These are phyloP conservation scores for Blepharisma japonicum DNA, from an alignment of 73 alveolate genomes.

Conservation along the genomic window DNA sequence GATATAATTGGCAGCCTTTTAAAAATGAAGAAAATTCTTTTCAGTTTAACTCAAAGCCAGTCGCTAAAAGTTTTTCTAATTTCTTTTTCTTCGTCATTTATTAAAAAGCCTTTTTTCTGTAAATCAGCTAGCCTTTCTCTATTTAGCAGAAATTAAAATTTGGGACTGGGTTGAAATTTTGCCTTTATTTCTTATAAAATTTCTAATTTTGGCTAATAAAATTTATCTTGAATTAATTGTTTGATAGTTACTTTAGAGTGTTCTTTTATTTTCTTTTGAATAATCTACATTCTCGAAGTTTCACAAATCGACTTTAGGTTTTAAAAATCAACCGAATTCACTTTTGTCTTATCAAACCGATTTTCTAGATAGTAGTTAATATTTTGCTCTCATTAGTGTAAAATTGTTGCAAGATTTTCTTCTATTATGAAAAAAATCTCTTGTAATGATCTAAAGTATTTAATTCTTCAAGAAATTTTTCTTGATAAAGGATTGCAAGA, in stretches of 20 bases:
- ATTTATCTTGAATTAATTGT: conserved; percentile 65
- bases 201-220: conserved; percentile 39
- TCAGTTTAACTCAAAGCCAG: conserved; percentile 84
- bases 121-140: conserved; percentile 63
- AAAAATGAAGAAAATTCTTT: conserved; percentile 71
- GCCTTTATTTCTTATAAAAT: not conserved
- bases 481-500: too few relatives aligned
- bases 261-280: conserved; percentile 76
- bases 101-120: conserved; percentile 61
- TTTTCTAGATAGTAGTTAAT: conserved; percentile 47
- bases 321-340: conserved; percentile 78
- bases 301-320: conserved; percentile 84
- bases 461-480: too few relatives aligned
- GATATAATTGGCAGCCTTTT: conserved; percentile 68
- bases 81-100: conserved; percentile 74
- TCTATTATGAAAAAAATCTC: too few relatives aligned
- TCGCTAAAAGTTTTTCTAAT: conserved; percentile 45
- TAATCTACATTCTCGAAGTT: conserved; percentile 92
- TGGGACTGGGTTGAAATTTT: conserved; percentile 53
- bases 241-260: conserved; percentile 64
- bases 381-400: conserved; percentile 84
- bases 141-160: conserved; percentile 72
- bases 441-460: too few relatives aligned
- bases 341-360: conserved; percentile 48
- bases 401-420: conserved; percentile 87